These are phyloP conservation scores for Myrica gale DNA, from an alignment of 306 rosid genomes.

Conservation along the genomic window DNA sequence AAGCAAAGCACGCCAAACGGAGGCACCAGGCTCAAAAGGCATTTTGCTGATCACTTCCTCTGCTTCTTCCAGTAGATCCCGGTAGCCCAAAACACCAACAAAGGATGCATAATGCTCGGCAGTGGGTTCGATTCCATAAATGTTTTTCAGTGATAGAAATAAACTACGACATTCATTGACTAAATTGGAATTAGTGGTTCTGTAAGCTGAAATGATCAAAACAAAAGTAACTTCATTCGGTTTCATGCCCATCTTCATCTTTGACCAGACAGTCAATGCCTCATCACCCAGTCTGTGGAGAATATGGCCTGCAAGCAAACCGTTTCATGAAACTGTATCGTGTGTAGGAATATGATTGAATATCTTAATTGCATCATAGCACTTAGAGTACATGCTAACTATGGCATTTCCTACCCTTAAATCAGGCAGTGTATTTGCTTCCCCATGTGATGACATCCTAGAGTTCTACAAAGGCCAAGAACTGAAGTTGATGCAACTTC, in stretches of 20 bases:
- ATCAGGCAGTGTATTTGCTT: constrained; percentile 75
- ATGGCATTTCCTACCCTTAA: constrained; percentile 67
- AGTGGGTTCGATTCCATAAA: constrained; percentile 55
- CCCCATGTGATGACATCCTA: constrained; percentile 75
- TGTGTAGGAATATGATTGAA: constrained; percentile 47
- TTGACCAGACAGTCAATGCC: constrained; percentile 64
- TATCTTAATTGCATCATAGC: constrained; percentile 56
- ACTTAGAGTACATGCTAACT: constrained; percentile 80
- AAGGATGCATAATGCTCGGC: constrained; percentile 70
- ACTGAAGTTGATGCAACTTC: constrained; percentile 59
- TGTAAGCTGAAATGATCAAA: constrained; percentile 74
- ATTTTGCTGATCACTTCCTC: constrained; percentile 55
- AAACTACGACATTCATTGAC: constrained; percentile 59
- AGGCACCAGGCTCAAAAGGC: constrained; percentile 57
- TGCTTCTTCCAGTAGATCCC: constrained; percentile 85
- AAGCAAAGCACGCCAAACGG: constrained; percentile 84
- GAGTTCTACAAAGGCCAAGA: constrained; percentile 63
- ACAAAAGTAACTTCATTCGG: constrained; percentile 57
- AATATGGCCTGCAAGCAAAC: constrained; percentile 69
- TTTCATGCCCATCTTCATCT: constrained; percentile 61
- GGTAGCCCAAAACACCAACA: constrained; percentile 75
- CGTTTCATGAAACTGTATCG: constrained; percentile 78
- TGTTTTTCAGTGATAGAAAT: constrained; percentile 53
- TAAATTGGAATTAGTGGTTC: constrained; percentile 55
- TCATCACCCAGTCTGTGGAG: constrained; percentile 68